Conservation (phyloP, 495 filamentous ascomycete genomes). For the Evernia prunastri region DNA sequence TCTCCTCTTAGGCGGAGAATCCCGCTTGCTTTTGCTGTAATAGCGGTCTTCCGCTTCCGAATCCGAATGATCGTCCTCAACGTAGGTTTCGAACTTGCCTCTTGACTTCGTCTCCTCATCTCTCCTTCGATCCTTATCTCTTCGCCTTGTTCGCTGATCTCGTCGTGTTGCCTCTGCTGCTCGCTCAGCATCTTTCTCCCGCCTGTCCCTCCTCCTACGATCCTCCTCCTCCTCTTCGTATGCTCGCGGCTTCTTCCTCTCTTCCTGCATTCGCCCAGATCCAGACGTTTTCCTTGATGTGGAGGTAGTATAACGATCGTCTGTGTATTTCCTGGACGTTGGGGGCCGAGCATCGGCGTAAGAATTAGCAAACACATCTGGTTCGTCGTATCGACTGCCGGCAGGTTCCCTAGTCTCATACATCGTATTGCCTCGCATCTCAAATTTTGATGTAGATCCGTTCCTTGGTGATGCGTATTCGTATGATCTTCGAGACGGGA, state of each 20-base stretch:
- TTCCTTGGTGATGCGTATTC: constrained; percentile 16
- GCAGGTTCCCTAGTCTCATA: constrained; percentile 44
- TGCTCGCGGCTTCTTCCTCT: constrained; percentile 28
- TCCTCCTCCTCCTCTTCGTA: constrained; percentile 33
- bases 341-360: constrained; percentile 32
- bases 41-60: constrained; percentile 21
- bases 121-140: constrained; percentile 47
- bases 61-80: constrained; percentile 32
- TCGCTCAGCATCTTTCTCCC: constrained; percentile 12
- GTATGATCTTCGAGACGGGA: constrained; percentile 12
- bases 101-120: constrained; percentile 43
- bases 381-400: constrained; percentile 24
- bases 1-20: constrained; percentile 18
- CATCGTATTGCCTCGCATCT: constrained; percentile 41
- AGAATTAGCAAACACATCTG: constrained; percentile 39
- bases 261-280: constrained; percentile 29
- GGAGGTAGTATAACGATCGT: constrained; percentile 20
- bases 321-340: constrained; percentile 19
- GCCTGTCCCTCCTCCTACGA: constrained; percentile 18
- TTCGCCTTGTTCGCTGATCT: constrained; percentile 28
- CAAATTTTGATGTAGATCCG: constrained; percentile 28
- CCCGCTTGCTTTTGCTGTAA: constrained; percentile 11
- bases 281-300: constrained; percentile 29
- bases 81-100: constrained; percentile 23
- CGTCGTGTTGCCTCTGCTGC: not conserved